These are phyloP conservation scores for Alternaria ethzedia DNA, from an alignment of 2,329 filamentous ascomycete genomes.

Conservation along the genomic window DNA sequence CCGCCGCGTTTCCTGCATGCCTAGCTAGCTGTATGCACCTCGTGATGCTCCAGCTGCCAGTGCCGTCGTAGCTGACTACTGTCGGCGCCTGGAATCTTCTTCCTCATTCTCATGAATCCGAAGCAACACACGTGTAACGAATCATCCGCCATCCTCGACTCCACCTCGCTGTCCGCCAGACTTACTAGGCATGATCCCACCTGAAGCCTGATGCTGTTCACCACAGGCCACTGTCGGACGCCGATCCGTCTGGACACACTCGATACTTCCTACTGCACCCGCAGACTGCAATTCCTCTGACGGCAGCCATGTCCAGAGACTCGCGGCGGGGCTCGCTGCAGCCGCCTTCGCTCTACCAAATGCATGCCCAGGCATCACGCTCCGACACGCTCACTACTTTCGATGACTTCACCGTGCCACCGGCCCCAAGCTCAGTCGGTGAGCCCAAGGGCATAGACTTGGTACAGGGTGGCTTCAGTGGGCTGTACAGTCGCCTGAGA, in stretches of 20 bases:
- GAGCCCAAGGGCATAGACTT: conserved; percentile 77
- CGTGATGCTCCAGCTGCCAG: conserved; percentile 4
- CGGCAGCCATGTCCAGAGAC: conserved; percentile 35
- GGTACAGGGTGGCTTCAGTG: conserved; percentile 85
- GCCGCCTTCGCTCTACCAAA: conserved; percentile 70
- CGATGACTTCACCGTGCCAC: conserved; percentile 83
- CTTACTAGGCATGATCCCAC: conserved; percentile 1
- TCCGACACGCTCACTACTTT: conserved; percentile 88
- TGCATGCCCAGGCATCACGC: conserved; percentile 87
- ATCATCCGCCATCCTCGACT: background rate
- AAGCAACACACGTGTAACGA: conserved; percentile 5
- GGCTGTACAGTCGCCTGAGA: conserved; percentile 83
- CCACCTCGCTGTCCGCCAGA: background rate
- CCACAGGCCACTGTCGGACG: conserved; percentile 10
- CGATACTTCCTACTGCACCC: conserved; percentile 1
- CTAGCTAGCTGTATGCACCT: conserved; percentile 1
- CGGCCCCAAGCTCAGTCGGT: conserved; percentile 61
- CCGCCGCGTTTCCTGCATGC: background rate
- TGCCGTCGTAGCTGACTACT: conserved; percentile 5
- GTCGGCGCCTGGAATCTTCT: background rate
- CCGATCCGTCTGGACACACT: conserved; percentile 7
- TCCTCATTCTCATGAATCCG: background rate
- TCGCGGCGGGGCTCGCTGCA: conserved; percentile 28
- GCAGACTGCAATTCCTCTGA: background rate
- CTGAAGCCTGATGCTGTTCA: conserved; percentile 32